Evolutionary conservation across 441 rosid species (phyloP), one percentile per base, ranked within the genome.

Genomic region (Populus hybrid): DNA sequence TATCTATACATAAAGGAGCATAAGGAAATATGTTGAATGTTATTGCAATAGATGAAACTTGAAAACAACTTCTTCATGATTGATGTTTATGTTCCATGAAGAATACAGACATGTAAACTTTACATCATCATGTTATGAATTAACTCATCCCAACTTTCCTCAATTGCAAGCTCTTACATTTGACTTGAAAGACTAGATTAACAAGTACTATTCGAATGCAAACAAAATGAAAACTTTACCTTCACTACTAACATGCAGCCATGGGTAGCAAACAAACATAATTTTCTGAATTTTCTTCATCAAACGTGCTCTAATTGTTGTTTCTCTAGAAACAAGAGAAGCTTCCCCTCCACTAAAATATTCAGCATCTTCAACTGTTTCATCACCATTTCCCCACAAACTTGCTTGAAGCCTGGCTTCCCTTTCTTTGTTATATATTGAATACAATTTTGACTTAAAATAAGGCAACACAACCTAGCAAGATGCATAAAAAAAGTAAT

Each of bases 401-500:
- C 98, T 96, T 67, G 94, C 96, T 79, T 91, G 91, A 81, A 94
- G 96, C 85, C 95, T 91, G 64, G 97, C 96, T 87, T 96, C 98
- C 90, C 98, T 94, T 90, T 96, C 97, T 86, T 84, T 93, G 86
- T 92, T 92, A 87, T 96, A 96, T 68, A 92, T 79, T 5, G 99
- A 91, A 83, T 92, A 89, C 87, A 96, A 83, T 84, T 94, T 96
- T 36, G 98, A 93, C 88, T 92, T 96, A 26, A 92, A 86, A 89
- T 96, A 96, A n/a, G 98, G 99, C 85, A 94, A 79, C 66, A 93
- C 97, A 83, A 94, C 99, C 98, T 96, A 85, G 73, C 75, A 67
- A 83, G 77, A 67, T 61, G 78, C 35, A 70, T 21, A 73, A 28
- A 76, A 79, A 23, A 79, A 77, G 70, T 86, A 81, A 86, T 36